Evolutionary conservation across 2,329 filamentous ascomycete species (phyloP).

Genomic region (Colletotrichum sp.): DNA sequence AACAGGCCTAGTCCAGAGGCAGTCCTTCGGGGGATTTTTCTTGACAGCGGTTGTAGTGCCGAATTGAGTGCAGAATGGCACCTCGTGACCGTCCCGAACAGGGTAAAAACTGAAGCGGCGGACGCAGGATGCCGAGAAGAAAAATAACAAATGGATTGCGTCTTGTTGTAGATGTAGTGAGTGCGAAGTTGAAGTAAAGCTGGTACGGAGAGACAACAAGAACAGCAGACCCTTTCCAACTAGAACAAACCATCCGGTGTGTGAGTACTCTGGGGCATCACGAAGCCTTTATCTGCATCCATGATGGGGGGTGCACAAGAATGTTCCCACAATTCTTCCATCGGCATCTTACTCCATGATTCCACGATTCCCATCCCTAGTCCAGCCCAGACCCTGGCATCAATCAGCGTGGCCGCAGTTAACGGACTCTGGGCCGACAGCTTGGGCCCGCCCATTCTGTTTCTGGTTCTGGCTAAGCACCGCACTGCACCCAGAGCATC

Average conservation of each 20-base stretch:
- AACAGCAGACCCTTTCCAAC: background rate
- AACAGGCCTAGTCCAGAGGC: background rate
- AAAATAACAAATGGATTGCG: background rate
- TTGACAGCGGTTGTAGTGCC: background rate
- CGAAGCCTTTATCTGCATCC: slow-evolving; percentile 18
- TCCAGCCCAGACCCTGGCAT: background rate
- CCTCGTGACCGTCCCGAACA: slow-evolving; percentile 16
- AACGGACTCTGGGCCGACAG: slow-evolving; percentile 3
- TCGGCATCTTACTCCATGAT: slow-evolving; percentile 1
- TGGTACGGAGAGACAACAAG: background rate
- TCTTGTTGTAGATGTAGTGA: background rate
- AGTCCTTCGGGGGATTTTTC: background rate
- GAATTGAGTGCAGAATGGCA: slow-evolving; percentile 9
- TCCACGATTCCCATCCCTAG: background rate
- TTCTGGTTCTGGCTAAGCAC: background rate
- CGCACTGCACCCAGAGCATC: background rate
- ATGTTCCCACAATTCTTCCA: slow-evolving; percentile 3
- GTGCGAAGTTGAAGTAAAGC: background rate
- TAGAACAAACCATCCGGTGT: background rate
- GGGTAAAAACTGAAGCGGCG: background rate
- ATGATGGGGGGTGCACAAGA: background rate
- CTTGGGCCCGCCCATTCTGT: background rate
- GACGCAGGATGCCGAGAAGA: background rate
- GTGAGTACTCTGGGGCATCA: slow-evolving; percentile 11
- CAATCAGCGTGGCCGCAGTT: background rate